phyloP scores from a whole-genome alignment of 257 asterid genomes.

The Solanum sejunctum region DNA sequence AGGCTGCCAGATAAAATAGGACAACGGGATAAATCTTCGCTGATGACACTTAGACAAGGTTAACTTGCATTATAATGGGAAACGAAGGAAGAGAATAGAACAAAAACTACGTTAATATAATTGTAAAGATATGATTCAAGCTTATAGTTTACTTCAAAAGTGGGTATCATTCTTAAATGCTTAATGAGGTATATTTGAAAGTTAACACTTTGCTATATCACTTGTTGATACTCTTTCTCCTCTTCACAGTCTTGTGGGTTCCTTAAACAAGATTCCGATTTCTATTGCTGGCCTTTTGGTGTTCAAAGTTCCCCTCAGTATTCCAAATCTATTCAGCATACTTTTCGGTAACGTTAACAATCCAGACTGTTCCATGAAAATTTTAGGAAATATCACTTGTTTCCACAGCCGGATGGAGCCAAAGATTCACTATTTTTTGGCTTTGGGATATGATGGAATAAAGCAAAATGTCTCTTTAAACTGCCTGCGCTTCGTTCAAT shows the following conservation, averaged over 20 bases:
- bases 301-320: constrained; percentile 34
- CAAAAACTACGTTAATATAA: neutral
- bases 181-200: neutral
- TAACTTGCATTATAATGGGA: neutral
- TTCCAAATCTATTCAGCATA: constrained; percentile 31
- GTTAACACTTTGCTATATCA: neutral
- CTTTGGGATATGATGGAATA: no score
- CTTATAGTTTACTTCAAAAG: neutral
- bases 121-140: neutral
- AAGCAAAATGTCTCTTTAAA: no score
- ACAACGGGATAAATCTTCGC: neutral
- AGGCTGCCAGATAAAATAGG: no score
- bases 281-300: constrained; percentile 29
- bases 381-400: neutral
- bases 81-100: neutral
- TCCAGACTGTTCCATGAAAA: neutral
- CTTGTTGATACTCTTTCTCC: neutral
- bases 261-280: constrained; percentile 41
- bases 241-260: constrained; percentile 32
- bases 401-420: no score
- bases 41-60: neutral
- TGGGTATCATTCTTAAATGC: neutral
- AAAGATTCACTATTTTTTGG: no score
- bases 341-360: constrained; percentile 22
- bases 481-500: no score